Evolutionary conservation across 2,329 filamentous ascomycete species (phyloP).

Genomic region (Epichloe uncinata): DNA sequence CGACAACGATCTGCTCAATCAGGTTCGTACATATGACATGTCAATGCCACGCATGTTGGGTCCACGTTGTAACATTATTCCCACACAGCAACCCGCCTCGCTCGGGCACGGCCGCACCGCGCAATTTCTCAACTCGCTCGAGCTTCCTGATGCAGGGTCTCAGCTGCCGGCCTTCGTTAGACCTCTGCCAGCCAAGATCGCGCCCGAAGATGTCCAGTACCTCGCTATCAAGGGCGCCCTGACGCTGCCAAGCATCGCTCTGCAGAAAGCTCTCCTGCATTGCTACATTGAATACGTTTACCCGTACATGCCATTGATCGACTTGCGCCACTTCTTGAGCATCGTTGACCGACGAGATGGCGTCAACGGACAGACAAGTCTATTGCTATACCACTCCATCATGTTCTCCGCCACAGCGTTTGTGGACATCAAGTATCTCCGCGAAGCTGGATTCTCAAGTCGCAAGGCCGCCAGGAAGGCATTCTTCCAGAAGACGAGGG

Average conservation of each 20-base stretch:
- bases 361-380: constrained; percentile 57
- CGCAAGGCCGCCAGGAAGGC: constrained; percentile 74
- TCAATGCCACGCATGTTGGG: constrained; percentile 8
- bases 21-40: constrained; percentile 2
- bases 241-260: constrained; percentile 51
- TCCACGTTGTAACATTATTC: neutral
- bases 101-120: constrained; percentile 26
- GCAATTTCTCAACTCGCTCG: constrained; percentile 33
- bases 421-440: constrained; percentile 65
- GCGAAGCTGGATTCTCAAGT: constrained; percentile 61
- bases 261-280: constrained; percentile 71
- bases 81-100: constrained; percentile 5
- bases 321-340: constrained; percentile 46
- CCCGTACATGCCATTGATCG: constrained; percentile 84
- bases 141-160: constrained; percentile 30
- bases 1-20: constrained; percentile 17
- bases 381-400: constrained; percentile 83
- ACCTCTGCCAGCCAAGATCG: constrained; percentile 63
- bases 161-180: constrained; percentile 60
- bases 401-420: constrained; percentile 91
- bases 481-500: constrained; percentile 80
- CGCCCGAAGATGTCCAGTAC: constrained; percentile 71
- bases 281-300: constrained; percentile 83
- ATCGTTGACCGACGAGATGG: constrained; percentile 56
- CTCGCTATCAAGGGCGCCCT: constrained; percentile 75